Base-by-base conservation (phyloP, 805 yeast genomes). In the Nematodospora valgi region DNA sequence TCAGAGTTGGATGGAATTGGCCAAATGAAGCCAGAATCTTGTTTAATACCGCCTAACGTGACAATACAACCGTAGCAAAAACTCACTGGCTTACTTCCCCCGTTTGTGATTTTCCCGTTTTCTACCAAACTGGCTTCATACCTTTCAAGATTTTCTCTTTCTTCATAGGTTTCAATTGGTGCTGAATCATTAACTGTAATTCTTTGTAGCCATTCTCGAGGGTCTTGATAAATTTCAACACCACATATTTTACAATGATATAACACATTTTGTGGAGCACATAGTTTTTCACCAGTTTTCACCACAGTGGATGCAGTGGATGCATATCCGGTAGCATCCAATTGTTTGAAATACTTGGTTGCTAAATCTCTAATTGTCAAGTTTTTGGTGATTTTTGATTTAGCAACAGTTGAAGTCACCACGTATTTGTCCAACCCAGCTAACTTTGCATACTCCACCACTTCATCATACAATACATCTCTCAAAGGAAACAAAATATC, bases 231-330 rank as follows among this genome's bases (percentile, higher is more conserved):
- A 9, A 83, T 70, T 2, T 58, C 63, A 4, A 57, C 64, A 1
- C 71, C 68, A 51, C 96, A 86, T 1, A 86, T 45, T 10, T 58
- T 58, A 56, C 95, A 86, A 5, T 30, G 34, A 11, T 27, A 8
- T 9, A 24, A 2, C 12, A 15, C 23, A 12, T 29, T 26, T 15
- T 27, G 26, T 0, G 85, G 86, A 6, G 67, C 67, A 2, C 70
- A 72, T 29, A 89, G 59, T 54, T 91, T 88, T 31, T 80, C 80
- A 4, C 93, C 96, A 0, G 95, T 88, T 45, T 86, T 81, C 10
- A 88, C 88, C 14, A 91, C 97, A 0, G 98, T 89, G 0, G 96
- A 83, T 3, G 89, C 88, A 2, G 91, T 85, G 38, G 91, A 86
- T 0, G 95, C 88, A 52, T 88, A 88, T 11, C 80, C 88, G 7